Conservation (phyloP, 148 eudicot genomes). For the Spergularia marina region DNA sequence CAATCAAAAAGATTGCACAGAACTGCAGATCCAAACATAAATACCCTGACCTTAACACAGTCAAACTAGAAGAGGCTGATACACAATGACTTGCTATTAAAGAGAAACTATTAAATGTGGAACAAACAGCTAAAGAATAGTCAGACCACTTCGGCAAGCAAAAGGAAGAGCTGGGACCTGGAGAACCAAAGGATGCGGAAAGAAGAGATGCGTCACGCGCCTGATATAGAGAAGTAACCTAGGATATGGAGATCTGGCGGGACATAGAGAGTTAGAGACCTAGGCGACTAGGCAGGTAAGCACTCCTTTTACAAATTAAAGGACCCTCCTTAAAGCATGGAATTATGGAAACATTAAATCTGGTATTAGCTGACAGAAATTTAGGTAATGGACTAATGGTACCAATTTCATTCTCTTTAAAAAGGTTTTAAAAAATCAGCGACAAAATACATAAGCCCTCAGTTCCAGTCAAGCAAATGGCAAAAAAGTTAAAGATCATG, state of each 20-base stretch:
- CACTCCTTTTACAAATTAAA: neutral
- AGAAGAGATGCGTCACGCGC: neutral
- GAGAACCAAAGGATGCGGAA: neutral
- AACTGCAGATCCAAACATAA: too few relatives aligned
- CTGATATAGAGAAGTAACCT: neutral
- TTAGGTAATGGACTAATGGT: neutral
- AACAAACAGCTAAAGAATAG: neutral
- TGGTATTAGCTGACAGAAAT: neutral
- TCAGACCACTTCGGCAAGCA: neutral
- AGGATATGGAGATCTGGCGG: neutral
- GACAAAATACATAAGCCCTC: neutral
- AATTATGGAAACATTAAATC: neutral
- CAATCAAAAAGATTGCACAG: too few relatives aligned
- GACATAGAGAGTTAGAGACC: neutral
- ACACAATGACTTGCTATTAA: neutral
- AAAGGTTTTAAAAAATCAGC: neutral
- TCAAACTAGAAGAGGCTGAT: too few relatives aligned
- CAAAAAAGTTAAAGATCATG: neutral
- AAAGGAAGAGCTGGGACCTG: neutral
- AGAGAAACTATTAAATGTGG: neutral
- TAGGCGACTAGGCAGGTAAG: neutral
- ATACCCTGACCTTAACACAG: too few relatives aligned
- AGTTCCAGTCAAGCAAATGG: neutral
- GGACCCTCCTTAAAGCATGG: neutral
- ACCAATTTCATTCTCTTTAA: neutral